These are phyloP conservation scores for Penicillium sp. DNA, from an alignment of 2,329 filamentous ascomycete species.

Conservation along the genomic window DNA sequence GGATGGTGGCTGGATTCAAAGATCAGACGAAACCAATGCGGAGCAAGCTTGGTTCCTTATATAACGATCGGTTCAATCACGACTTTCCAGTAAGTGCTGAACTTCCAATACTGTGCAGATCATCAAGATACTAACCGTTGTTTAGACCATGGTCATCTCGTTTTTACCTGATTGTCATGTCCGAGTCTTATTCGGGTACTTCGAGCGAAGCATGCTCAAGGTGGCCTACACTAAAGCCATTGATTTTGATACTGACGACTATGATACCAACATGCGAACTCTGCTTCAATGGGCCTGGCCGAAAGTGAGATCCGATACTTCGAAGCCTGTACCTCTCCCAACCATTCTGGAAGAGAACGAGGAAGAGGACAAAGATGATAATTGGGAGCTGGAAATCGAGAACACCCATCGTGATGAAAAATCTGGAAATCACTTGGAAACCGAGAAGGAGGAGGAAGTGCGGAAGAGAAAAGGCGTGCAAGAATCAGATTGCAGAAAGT, in stretches of 20 bases:
- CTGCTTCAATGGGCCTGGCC: slow-evolving; percentile 13
- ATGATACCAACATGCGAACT: slow-evolving; percentile 1
- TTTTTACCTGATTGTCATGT: slow-evolving; percentile 10
- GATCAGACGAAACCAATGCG: neutral
- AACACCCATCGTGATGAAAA: too few species aligned
- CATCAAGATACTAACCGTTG: neutral
- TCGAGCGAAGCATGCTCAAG: slow-evolving; percentile 3
- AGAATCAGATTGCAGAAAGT: too few species aligned
- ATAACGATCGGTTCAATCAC: neutral
- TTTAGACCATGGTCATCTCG: slow-evolving; percentile 12
- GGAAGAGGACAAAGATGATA: too few species aligned
- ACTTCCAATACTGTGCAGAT: neutral
- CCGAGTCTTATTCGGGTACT: slow-evolving; percentile 14
- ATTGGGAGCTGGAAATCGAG: too few species aligned
- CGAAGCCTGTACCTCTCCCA: slow-evolving; percentile 6
- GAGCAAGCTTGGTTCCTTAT: neutral
- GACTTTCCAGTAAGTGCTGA: slow-evolving; percentile 9
- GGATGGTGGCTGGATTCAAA: slow-evolving; percentile 8
- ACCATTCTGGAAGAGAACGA: neutral
- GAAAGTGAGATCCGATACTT: neutral
- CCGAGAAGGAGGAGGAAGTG: too few species aligned
- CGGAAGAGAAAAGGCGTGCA: too few species aligned
- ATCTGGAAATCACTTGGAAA: too few species aligned
- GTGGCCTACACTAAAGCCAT: slow-evolving; percentile 9
- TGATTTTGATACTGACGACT: slow-evolving; percentile 7